Evolutionary conservation across 2,329 filamentous ascomycete species (phyloP), one percentile per base, ranked within the genome.

Genomic region (Trichoderma pleuroti): DNA sequence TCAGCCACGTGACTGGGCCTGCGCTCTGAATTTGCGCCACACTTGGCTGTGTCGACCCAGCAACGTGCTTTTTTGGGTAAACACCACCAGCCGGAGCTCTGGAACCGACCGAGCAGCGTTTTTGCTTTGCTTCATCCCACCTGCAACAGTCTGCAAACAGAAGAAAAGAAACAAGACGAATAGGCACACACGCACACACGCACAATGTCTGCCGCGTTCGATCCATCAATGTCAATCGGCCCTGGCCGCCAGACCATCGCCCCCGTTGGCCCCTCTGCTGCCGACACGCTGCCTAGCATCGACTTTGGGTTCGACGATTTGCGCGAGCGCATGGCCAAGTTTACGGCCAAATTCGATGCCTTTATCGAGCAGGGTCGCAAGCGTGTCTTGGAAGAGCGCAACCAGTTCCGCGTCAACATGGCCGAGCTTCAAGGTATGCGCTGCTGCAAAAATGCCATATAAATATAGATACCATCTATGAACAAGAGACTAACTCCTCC

Each of bases 261-360:
- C 34, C 84, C 88, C 52, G 83, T 84, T 60, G 88, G 85, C 54
- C 87, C 89, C 16, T 92, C 90, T 8, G 89, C 93, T 83, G 91
- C 90, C 54, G 92, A 94, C 79, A 89, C 89, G 63, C 88, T 99
- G 10, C 96, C 96, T 42, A 93, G 87, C 79, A 92, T 97, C 81
- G 94, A 97, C 81, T 98, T 99, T 80, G 94, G 94, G 71, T 98
- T 98, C 81, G 94, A 98, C 76, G 93, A 98, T 75, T 83, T 99
- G 78, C 94, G 95, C 82, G 93, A 95, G 77, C 92, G 94, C 82
- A 98, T 99, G 96, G 88, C 91, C 68, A 93, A 92, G 73, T 99
- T 99, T 80, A 98, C 92, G 0, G 87, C 89, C 10, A 92, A 90
- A 76, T 99, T 99, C 76, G 96, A 99, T 79, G 90, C 91, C 0